A percentile compares a stretch with the other conserved stretches of the same genome.
These are phyloP conservation scores for Trichophyton benhamiae DNA, from an alignment of 2,329 filamentous ascomycete genomes.

Conservation along the genomic window DNA sequence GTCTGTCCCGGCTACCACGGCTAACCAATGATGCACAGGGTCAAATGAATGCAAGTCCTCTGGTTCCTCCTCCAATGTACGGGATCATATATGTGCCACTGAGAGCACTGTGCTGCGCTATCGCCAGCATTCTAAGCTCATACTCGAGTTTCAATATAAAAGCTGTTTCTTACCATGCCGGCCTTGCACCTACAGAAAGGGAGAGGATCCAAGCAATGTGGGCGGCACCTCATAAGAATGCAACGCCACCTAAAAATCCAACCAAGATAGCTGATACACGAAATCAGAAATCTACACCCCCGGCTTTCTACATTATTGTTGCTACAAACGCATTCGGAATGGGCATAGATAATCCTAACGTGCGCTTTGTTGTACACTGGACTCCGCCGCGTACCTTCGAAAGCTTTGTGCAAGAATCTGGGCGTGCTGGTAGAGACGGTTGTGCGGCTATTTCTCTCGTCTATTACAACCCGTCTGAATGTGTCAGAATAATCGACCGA, in stretches of 20 bases:
- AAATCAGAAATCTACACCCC: constrained; percentile 19
- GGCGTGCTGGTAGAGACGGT: constrained; percentile 77
- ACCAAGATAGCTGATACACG: constrained; percentile 1
- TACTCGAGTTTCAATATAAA: constrained; percentile 22
- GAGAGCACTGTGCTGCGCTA: constrained; percentile 29
- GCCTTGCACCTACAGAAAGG: constrained; percentile 59
- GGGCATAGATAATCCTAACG: constrained; percentile 93
- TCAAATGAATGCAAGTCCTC: neutral
- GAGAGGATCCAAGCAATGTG: constrained; percentile 42
- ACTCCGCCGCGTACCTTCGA: constrained; percentile 88
- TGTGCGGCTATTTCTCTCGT: constrained; percentile 72
- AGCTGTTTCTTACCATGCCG: constrained; percentile 41
- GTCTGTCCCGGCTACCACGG: constrained; percentile 52
- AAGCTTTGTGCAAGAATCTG: constrained; percentile 91
- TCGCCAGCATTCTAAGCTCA: constrained; percentile 27
- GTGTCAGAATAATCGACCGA: constrained; percentile 55
- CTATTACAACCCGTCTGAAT: constrained; percentile 81
- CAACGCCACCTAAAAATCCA: neutral
- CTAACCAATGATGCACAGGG: constrained; percentile 42
- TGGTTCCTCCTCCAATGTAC: constrained; percentile 26
- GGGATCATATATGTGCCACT: constrained; percentile 39
- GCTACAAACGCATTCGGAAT: constrained; percentile 95
- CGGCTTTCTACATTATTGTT: constrained; percentile 80
- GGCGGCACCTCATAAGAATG: constrained; percentile 15
- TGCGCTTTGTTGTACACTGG: constrained; percentile 93